Evolutionary conservation across 345 rosid genomes (phyloP), one percentile per base, ranked within the genome.

Genomic region (Syzygium oleosum): DNA sequence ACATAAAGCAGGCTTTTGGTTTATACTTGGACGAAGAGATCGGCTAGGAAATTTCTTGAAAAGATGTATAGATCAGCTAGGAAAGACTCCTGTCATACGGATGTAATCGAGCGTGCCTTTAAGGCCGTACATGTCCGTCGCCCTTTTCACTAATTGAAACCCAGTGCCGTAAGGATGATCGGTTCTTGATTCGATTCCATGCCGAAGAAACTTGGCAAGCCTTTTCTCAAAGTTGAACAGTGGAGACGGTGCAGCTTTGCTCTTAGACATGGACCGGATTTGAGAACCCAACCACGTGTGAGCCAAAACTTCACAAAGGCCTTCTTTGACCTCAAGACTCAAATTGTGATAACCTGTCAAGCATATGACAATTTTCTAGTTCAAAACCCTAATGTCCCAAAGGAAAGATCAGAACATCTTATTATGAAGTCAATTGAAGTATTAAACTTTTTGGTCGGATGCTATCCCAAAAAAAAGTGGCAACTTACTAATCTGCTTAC

Each of bases 221-320:
- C 52, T 55, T 49, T 31, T 87, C 29, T 79, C 55, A n/a, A 85
- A 85, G 53, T 85, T 41, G n/a, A 58, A 49, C 87, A 13, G 78
- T 27, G 88, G 63, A 23, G 88, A 80, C 5, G 88, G 84, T 13
- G 85, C 52, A 46, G 85, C 49, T 19, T 80, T 31, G 51, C 52
- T 43, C 25, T 31, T 59, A 46, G 87, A 80, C 84, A 59, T 59
- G 16, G 51, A 58, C 5, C 10, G 22, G 15, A 88, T 83, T 85
- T 85, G 61, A 12, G 90, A 88, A 4, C 58, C 51, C 55, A 88
- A 34, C 90, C 88, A 88, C 53, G 59, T 80, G 79, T 88, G 85
- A 11, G 38, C 85, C 85, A 88, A 17, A 25, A 88, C 84, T 43
- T 88, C 54, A 79, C 90, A 88, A 2, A 86, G 53, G n/a, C 90